phyloP scores from a whole-genome alignment of 2,329 filamentous ascomycete species.

The Pseudogymnoascus sp. region DNA sequence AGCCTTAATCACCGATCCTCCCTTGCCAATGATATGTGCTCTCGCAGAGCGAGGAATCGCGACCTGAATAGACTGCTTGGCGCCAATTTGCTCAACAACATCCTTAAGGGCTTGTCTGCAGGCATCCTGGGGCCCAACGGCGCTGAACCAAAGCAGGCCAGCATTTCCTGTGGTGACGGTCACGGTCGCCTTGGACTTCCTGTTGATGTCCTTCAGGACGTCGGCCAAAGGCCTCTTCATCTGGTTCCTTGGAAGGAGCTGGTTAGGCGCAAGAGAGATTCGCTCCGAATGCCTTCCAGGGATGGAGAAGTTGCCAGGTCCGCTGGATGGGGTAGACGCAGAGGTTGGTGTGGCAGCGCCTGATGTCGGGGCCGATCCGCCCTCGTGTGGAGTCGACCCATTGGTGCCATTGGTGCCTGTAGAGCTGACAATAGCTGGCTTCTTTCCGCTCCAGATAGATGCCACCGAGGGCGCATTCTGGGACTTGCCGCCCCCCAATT shows the following conservation, averaged over 20 bases:
- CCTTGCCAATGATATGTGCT: constrained; percentile 86
- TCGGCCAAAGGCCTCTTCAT: constrained; percentile 80
- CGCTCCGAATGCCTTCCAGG: constrained; percentile 76
- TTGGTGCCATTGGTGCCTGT: constrained; percentile 40
- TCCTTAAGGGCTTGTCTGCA: constrained; percentile 86
- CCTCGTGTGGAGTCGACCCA: constrained; percentile 45
- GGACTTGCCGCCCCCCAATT: constrained; percentile 64
- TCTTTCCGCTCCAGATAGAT: constrained; percentile 72
- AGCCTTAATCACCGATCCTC: constrained; percentile 81
- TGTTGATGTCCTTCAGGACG: constrained; percentile 85
- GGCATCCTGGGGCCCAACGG: constrained; percentile 72
- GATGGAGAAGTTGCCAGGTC: constrained; percentile 57
- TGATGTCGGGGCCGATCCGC: constrained; percentile 51
- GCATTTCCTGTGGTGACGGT: constrained; percentile 66
- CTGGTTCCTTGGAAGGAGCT: constrained; percentile 68
- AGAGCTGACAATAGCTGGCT: constrained; percentile 46
- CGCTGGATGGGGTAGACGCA: constrained; percentile 24
- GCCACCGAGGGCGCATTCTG: constrained; percentile 52
- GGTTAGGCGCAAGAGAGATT: constrained; percentile 63
- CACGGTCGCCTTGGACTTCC: constrained; percentile 79
- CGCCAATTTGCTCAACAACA: constrained; percentile 77
- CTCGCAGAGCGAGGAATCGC: constrained; percentile 76
- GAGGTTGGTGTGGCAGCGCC: constrained; percentile 43
- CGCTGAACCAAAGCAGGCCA: constrained; percentile 72
- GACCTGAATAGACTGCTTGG: constrained; percentile 60